A percentile compares a stretch with the other conserved stretches of the same genome.
Evolutionary conservation across 257 asterid species (phyloP).

Genomic region (Ajuga chamaepitys): DNA sequence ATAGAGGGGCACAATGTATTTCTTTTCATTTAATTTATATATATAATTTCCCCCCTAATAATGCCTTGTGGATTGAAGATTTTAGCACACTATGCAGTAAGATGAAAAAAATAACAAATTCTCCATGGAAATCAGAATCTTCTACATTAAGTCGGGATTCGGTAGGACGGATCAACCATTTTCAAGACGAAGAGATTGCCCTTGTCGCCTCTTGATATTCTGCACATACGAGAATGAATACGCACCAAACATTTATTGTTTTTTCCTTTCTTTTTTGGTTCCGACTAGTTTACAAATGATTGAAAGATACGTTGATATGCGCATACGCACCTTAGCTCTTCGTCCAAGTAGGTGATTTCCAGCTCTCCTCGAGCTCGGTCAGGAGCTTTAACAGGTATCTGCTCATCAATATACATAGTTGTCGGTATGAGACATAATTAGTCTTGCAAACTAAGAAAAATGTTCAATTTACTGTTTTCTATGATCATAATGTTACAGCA

Average conservation of each 20-base stretch:
- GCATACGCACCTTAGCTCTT: conserved; percentile 59
- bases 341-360: conserved; percentile 78
- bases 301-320: no score
- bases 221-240: conserved; percentile 12
- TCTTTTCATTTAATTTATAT: not conserved
- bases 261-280: not conserved
- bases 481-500: not conserved
- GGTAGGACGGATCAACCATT: conserved; percentile 73
- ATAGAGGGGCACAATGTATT: conserved; percentile 1
- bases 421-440: not conserved
- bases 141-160: conserved; percentile 36
- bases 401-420: not conserved
- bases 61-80: not conserved
- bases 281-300: not conserved
- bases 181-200: conserved; percentile 76
- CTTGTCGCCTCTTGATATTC: conserved; percentile 84
- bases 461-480: not conserved
- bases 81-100: not conserved
- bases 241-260: not conserved
- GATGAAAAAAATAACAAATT: not conserved
- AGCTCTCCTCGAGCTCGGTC: conserved; percentile 64
- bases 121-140: not conserved
- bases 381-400: conserved; percentile 57
- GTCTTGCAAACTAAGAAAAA: not conserved
- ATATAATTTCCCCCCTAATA: not conserved